phyloP scores from a whole-genome alignment of 805 yeast species.

The Barnettozyma vustinii region DNA sequence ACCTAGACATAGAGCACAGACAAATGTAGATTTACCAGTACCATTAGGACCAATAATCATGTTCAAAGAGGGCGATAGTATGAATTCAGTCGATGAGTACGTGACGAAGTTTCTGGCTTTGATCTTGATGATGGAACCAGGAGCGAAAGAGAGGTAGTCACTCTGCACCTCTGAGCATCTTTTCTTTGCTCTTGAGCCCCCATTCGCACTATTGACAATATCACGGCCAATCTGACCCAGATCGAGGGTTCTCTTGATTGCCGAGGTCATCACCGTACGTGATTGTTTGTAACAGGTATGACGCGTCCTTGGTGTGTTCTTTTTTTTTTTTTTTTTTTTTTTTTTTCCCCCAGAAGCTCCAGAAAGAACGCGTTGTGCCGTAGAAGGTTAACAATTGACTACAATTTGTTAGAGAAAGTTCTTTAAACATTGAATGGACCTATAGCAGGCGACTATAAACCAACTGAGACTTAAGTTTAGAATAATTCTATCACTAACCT shows the following conservation, averaged over 20 bases:
- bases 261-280: not conserved
- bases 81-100: constrained; percentile 62
- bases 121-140: constrained; percentile 48
- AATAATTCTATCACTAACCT: no score
- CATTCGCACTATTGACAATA: not conserved
- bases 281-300: not conserved
- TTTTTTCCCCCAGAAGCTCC: no score
- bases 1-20: constrained; percentile 88
- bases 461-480: no score
- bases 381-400: no score
- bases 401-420: no score
- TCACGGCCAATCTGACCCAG: constrained; percentile 14
- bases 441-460: no score
- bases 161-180: not conserved
- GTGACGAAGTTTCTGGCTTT: constrained; percentile 65
- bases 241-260: constrained; percentile 1
- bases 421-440: no score
- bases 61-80: constrained; percentile 76
- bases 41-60: constrained; percentile 97
- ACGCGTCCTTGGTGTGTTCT: no score
- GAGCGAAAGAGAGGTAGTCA: constrained; percentile 24
- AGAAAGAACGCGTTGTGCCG: no score
- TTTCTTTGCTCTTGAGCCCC: constrained; percentile 1
- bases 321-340: no score
- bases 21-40: constrained; percentile 88